Percentiles rank a stretch among this genome's conserved stretches.
These are phyloP conservation scores for Babesia bovis DNA, from an alignment of 169 alveolate genomes.

Conservation along the genomic window DNA sequence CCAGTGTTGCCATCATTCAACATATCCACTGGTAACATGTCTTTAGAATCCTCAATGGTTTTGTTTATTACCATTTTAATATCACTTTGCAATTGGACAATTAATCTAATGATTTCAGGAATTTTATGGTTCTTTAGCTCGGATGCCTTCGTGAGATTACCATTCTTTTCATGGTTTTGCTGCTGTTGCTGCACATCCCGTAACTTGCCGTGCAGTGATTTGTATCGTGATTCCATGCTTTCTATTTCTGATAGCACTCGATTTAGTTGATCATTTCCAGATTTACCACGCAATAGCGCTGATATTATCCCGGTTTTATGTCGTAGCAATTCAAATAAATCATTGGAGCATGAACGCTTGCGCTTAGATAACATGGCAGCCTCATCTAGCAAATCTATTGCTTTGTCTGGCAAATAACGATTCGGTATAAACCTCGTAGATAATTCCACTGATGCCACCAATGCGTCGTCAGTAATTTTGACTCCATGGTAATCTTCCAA, in stretches of 20 bases:
- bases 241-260: background rate
- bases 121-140: constrained; percentile 10
- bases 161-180: constrained; percentile 22
- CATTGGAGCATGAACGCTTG: background rate
- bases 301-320: background rate
- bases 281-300: background rate
- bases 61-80: background rate
- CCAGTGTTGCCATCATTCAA: background rate
- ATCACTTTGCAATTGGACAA: background rate
- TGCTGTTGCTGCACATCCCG: constrained; percentile 39
- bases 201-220: background rate
- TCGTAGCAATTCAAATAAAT: background rate
- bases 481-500: constrained; percentile 58
- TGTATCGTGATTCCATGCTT: background rate
- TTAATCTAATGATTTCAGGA: background rate
- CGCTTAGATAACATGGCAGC: constrained; percentile 55
- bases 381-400: constrained; percentile 68
- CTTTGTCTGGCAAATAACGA: constrained; percentile 66
- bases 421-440: constrained; percentile 59
- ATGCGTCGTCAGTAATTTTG: constrained; percentile 59
- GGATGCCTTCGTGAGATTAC: constrained; percentile 12
- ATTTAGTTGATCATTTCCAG: background rate
- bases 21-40: background rate
- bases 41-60: background rate
- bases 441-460: constrained; percentile 59